Evolutionary conservation across 2,329 filamentous ascomycete genomes (phyloP).

Genomic region (Penicillium capsulatum): DNA sequence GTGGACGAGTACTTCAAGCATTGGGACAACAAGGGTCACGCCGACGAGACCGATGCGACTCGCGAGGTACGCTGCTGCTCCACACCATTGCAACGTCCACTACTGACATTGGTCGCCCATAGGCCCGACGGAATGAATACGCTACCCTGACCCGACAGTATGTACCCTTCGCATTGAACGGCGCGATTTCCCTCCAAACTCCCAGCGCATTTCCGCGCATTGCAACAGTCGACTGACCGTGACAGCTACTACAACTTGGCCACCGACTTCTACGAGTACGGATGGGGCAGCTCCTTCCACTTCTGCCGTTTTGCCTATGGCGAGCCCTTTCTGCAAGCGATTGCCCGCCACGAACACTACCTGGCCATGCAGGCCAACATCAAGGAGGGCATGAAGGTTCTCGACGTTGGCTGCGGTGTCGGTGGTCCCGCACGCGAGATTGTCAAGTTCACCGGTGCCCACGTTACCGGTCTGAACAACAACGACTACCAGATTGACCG

Average conservation of each 20-base stretch:
- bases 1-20: slow-evolving; percentile 95
- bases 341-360: slow-evolving; percentile 97
- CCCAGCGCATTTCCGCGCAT: not conserved
- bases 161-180: too few species aligned
- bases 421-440: slow-evolving; percentile 94
- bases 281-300: slow-evolving; percentile 95
- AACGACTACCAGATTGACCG: slow-evolving; percentile 99
- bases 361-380: slow-evolving; percentile 85
- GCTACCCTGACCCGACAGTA: slow-evolving; percentile 90
- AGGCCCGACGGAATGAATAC: slow-evolving; percentile 82
- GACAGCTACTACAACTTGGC: slow-evolving; percentile 89
- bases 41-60: slow-evolving; percentile 75
- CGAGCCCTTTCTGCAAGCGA: slow-evolving; percentile 84
- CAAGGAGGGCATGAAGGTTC: slow-evolving; percentile 78
- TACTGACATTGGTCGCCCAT: slow-evolving; percentile 17
- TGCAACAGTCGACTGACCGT: slow-evolving; percentile 5
- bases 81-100: not conserved
- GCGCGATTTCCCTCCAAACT: too few species aligned
- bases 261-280: slow-evolving; percentile 95
- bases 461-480: slow-evolving; percentile 93
- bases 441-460: slow-evolving; percentile 86
- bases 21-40: slow-evolving; percentile 79
- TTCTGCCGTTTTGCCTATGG: slow-evolving; percentile 89
- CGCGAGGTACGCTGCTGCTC: slow-evolving; percentile 60
- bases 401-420: slow-evolving; percentile 96